These are phyloP conservation scores for Trichoderma polysporum DNA, from an alignment of 2,329 filamentous ascomycete genomes.

Conservation along the genomic window DNA sequence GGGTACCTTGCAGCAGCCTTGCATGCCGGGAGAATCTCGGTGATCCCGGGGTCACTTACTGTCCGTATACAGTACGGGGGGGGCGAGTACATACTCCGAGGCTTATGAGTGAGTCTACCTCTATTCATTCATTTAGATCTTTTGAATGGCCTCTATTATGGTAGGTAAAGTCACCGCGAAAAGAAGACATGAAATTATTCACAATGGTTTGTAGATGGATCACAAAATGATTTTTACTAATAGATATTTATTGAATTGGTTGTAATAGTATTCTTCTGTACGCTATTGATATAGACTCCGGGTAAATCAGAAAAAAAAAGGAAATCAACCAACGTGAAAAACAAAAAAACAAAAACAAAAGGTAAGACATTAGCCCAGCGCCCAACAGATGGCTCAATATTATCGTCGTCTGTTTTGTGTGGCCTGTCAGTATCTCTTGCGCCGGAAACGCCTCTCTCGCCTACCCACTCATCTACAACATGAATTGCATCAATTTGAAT, in stretches of 20 bases:
- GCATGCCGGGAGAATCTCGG: slow-evolving; percentile 21
- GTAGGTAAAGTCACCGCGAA: too few species aligned
- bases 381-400: background rate
- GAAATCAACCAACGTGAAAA: background rate
- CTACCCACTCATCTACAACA: slow-evolving; percentile 14
- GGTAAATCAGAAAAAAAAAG: slow-evolving; percentile 4
- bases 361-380: background rate
- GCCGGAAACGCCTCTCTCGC: slow-evolving; percentile 15
- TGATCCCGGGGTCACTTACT: too few species aligned
- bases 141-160: too few species aligned
- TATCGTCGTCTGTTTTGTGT: background rate
- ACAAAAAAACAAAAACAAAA: background rate
- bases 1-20: slow-evolving; percentile 11
- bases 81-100: too few species aligned
- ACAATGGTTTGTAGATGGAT: background rate
- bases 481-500: background rate
- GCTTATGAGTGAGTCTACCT: too few species aligned
- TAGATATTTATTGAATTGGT: background rate
- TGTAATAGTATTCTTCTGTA: background rate
- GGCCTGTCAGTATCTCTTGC: slow-evolving; percentile 6
- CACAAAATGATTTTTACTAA: background rate
- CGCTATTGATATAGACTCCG: slow-evolving; percentile 12
- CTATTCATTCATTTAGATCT: too few species aligned
- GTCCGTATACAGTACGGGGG: too few species aligned
- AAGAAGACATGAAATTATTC: too few species aligned